phyloP scores from a whole-genome alignment of 2,329 filamentous ascomycete genomes.

The Cyphellophora europaea region DNA sequence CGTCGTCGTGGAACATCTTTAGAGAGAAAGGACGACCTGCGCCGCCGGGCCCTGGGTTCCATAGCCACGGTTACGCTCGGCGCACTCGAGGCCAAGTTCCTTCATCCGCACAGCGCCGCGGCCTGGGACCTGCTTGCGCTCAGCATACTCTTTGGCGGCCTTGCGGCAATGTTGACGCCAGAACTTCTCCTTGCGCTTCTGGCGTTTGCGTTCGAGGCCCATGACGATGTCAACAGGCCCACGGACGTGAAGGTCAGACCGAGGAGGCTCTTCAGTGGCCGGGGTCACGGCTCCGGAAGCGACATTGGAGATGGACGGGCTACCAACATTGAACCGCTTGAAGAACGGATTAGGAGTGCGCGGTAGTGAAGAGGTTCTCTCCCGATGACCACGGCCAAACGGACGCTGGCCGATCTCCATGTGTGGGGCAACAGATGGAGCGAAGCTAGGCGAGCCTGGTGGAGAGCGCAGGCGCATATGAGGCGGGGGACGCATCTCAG shows the following conservation, averaged over 20 bases:
- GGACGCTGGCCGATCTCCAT: conserved; percentile 52
- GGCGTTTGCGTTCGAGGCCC: conserved; percentile 86
- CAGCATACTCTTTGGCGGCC: conserved; percentile 57
- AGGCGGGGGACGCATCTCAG: conserved; percentile 65
- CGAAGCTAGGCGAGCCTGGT: conserved; percentile 28
- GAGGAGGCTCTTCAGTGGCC: conserved; percentile 13
- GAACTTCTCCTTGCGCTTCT: conserved; percentile 86
- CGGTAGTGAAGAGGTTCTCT: conserved; percentile 78
- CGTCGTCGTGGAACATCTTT: no score
- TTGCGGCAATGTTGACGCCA: conserved; percentile 83
- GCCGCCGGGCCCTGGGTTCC: conserved; percentile 28
- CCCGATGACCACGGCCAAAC: conserved; percentile 37
- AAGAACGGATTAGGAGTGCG: conserved; percentile 64
- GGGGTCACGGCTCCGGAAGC: conserved; percentile 15
- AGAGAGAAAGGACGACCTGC: conserved; percentile 66
- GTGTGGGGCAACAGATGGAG: conserved; percentile 40
- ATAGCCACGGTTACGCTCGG: conserved; percentile 68
- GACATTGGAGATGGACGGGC: conserved; percentile 20
- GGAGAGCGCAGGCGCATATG: conserved; percentile 43
- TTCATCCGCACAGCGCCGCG: conserved; percentile 90
- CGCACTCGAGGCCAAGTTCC: conserved; percentile 80
- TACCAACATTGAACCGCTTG: conserved; percentile 26
- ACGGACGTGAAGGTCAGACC: conserved; percentile 58
- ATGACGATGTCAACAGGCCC: conserved; percentile 98
- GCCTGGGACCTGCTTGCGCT: conserved; percentile 65